A percentile compares a stretch with the other conserved stretches of the same genome.
Conservation (phyloP, 2,329 filamentous ascomycete genomes). For the Scleromitrula shiraiana region DNA sequence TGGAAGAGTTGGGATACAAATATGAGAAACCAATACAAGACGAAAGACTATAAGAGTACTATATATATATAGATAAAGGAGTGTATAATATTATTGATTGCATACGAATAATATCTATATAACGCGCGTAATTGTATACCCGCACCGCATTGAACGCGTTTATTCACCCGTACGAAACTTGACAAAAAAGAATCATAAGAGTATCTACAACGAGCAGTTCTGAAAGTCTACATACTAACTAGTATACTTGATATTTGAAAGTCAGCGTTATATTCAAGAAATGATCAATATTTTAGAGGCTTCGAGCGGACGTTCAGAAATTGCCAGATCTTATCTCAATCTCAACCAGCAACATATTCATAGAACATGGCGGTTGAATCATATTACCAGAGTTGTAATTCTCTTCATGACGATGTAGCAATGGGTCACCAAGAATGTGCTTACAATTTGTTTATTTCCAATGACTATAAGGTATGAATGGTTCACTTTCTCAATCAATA, state of each 20-base stretch:
- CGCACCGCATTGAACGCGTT: too few relatives aligned
- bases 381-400: slow-evolving; percentile 41
- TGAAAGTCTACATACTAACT: too few relatives aligned
- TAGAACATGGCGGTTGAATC: slow-evolving; percentile 39
- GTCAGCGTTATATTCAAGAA: slow-evolving; percentile 2
- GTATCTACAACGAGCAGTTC: too few relatives aligned
- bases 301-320: slow-evolving; percentile 32
- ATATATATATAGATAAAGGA: neutral
- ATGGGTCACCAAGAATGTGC: neutral
- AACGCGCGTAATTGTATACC: too few relatives aligned
- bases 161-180: too few relatives aligned
- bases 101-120: too few relatives aligned
- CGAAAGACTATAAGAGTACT: neutral
- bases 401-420: slow-evolving; percentile 22
- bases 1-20: slow-evolving; percentile 66
- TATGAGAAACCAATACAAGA: slow-evolving; percentile 28
- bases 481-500: neutral
- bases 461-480: too few relatives aligned
- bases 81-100: too few relatives aligned
- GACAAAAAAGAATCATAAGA: too few relatives aligned
- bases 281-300: neutral
- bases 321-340: slow-evolving; percentile 40
- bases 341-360: slow-evolving; percentile 38
- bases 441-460: neutral
- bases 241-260: neutral